These are phyloP conservation scores for Corinectria fuckeliana DNA, from an alignment of 2,329 filamentous ascomycete species.

Conservation along the genomic window DNA sequence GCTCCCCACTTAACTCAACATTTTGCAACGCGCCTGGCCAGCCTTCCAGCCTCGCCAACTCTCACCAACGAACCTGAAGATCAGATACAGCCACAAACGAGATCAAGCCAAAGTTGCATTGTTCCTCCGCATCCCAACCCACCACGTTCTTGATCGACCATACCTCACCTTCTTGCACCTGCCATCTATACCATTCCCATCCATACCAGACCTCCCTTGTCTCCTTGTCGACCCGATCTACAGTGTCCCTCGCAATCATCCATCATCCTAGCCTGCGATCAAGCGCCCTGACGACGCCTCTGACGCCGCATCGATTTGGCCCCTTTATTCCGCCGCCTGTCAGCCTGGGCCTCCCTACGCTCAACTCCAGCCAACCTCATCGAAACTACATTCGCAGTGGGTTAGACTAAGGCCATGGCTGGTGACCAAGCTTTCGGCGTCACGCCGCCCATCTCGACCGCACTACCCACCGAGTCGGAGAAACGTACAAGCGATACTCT, in stretches of 20 bases:
- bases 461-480: constrained; percentile 78
- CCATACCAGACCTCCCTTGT: constrained; percentile 8
- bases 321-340: background rate
- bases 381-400: background rate
- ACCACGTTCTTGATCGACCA: constrained; percentile 2
- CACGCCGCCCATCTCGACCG: constrained; percentile 81
- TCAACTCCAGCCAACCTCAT: constrained; percentile 2
- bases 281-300: background rate
- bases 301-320: background rate
- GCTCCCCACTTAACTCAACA: constrained; percentile 1
- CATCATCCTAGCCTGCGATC: background rate
- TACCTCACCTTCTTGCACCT: constrained; percentile 4
- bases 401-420: constrained; percentile 39
- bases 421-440: constrained; percentile 64
- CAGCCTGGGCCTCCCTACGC: background rate
- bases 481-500: constrained; percentile 78
- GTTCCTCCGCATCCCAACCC: background rate
- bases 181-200: background rate
- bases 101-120: background rate
- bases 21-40: constrained; percentile 7
- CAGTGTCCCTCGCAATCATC: background rate
- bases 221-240: background rate
- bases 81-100: background rate
- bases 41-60: constrained; percentile 2
- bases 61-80: background rate